Base-by-base conservation (phyloP, 2,329 filamentous ascomycete genomes). In the Exophiala sp. region DNA sequence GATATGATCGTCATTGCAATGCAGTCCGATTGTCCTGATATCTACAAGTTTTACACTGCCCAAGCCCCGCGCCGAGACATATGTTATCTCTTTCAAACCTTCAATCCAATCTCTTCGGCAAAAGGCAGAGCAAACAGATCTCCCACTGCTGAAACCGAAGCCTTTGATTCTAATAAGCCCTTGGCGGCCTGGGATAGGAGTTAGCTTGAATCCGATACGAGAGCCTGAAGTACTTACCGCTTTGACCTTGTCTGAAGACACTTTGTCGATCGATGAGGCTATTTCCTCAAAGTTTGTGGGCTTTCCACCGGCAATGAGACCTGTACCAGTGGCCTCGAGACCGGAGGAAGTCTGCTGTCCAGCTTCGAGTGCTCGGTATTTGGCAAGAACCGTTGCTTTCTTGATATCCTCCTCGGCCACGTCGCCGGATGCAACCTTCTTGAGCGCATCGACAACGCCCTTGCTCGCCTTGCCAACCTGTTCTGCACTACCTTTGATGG, bases 351-450 rank as follows among this genome's bases (percentile, higher is more conserved):
- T 83, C 66, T 86, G 84, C 76, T 96, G 88, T 63, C 85, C 88
- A 62, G 85, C 82, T 68, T 95, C 89, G 50, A 97, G 80, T 62
- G 90, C 87, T 71, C 88, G 86, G 77, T 96, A 99, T 77, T 96
- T 97, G 68, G 94, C 94, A 67, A 88, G 85, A 57, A 92, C 89
- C 70, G 91, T 83, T 47, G 94, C 94, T 82, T 96, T 97, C 73
- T 86, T 83, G 69, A 97, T 80, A 59, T 94, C 87, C 74, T 99
- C 94, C 70, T 88, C 86, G 72, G 80, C 82, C 65, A 94, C 80
- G 51, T 85, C 78, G 62, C 89, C 89, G 50, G 84, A 81, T 11
- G 89, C 85, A 63, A 96, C 80, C 73, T 82, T 83, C 83, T 95
- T 89, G 65, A 99, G 78, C 41, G 85, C 82, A 71, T 91, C 88